Base-by-base conservation (phyloP, 2,329 filamentous ascomycete genomes). In the Hymenoscyphus salicellus region DNA sequence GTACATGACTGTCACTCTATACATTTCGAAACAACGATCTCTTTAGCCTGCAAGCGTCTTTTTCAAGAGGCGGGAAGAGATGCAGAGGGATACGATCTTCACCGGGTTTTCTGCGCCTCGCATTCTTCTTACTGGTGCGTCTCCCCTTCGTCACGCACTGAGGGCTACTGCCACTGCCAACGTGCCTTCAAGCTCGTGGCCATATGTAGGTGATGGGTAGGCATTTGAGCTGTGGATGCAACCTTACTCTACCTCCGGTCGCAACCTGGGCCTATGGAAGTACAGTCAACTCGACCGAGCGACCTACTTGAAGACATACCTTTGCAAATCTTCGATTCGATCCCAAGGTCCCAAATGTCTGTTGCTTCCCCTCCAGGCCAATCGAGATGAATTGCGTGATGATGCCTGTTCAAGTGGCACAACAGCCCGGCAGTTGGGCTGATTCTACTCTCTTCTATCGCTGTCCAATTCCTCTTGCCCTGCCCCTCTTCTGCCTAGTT, bases 81-180 rank as follows among this genome's bases (percentile, higher is more conserved):
- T 52, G 46, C 46, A 52, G 46, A 17, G 23, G 28, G 33, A 30
- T 23, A 32, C 41, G 58, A 60, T 60, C 41, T 60, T 41, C 58
- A 32, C 58, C 58, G 43, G 58, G 58, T 43, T 52, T 49, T 60
- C 28, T 52, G 38, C 38, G 41, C 58, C 58, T 49, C 41, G 10
- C 26, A 17, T 17, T 2, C 23, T 33, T 60, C 7, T 36, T n/a
- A 60, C 28, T 60, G 58, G 58, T 60, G 58, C 58, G 30, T 59
- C 41, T 30, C 58, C 41, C 17, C 23, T 41, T 32, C 41, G n/a
- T 46, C 36, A 41, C 16, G 23, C 57, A 28, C 38, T 43, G 46
- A 52, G 11, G 26, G 46, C 26, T 17, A 20, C 26, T 41, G 57
- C 10, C 36, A 30, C 17, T 17, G 32, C 10, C 30, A 8, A 41